These are phyloP conservation scores for Striga asiatica DNA, from an alignment of 257 asterid species.

Conservation along the genomic window DNA sequence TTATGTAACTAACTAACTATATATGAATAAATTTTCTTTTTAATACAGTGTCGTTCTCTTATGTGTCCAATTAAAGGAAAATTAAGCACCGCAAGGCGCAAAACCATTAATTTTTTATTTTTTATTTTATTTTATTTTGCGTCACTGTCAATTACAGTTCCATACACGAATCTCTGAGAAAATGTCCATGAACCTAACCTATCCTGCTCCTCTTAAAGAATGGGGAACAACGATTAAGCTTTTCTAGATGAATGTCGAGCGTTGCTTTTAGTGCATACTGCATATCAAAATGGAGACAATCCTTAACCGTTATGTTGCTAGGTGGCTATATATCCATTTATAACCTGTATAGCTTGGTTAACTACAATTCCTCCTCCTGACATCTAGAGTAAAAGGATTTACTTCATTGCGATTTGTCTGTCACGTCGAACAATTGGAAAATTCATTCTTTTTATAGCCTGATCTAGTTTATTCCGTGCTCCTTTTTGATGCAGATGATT, in stretches of 20 bases:
- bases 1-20: too few relatives aligned
- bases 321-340: neutral
- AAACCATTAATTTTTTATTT: too few relatives aligned
- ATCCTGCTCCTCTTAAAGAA: neutral
- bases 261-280: too few relatives aligned
- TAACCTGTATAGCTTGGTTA: neutral
- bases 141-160: neutral
- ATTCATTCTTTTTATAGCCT: neutral
- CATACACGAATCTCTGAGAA: neutral
- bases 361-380: neutral
- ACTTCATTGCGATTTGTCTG: neutral
- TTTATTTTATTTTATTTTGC: neutral
- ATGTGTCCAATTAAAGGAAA: neutral
- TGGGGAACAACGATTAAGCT: too few relatives aligned
- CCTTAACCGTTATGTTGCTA: neutral
- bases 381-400: neutral
- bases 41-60: neutral
- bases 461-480: neutral
- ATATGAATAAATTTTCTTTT: too few relatives aligned
- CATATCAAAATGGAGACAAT: neutral
- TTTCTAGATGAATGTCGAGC: too few relatives aligned
- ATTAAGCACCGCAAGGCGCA: too few relatives aligned
- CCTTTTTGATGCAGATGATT: conserved; percentile 28
- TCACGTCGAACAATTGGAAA: neutral
- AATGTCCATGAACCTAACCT: neutral